These are phyloP conservation scores for Saprolegnia diclina DNA, from an alignment of 352 stramenopile genomes.

Conservation along the genomic window DNA sequence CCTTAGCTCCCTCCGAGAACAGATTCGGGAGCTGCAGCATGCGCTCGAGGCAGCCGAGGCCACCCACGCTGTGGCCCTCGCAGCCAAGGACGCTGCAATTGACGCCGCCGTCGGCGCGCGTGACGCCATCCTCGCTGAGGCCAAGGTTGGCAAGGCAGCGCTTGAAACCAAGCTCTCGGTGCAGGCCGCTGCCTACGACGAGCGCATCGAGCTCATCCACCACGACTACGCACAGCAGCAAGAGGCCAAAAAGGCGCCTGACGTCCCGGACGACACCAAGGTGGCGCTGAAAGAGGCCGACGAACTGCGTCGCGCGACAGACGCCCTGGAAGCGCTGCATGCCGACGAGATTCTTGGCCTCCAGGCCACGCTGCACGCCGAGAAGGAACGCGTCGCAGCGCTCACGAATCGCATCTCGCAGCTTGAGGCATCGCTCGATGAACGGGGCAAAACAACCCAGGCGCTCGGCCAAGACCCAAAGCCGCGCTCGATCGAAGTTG, in stretches of 20 bases:
- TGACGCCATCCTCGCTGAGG: slow-evolving; percentile 15
- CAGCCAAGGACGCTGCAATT: slow-evolving; percentile 29
- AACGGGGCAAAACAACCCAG: neutral
- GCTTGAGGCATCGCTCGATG: neutral
- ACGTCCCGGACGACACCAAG: too few species aligned
- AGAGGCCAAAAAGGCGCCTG: neutral
- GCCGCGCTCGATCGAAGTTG: neutral
- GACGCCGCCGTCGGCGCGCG: slow-evolving; percentile 17
- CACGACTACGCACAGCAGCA: neutral
- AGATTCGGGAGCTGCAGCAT: slow-evolving; percentile 16
- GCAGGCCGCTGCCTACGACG: neutral
- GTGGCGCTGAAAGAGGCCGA: neutral
- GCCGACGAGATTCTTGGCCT: too few species aligned
- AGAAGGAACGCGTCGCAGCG: too few species aligned
- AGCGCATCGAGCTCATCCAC: neutral
- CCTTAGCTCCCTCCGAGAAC: neutral
- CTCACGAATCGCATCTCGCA: neutral
- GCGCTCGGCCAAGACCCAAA: neutral
- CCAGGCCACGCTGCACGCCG: too few species aligned
- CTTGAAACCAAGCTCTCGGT: neutral
- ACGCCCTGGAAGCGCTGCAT: neutral
- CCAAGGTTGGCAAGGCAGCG: neutral
- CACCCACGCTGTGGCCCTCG: slow-evolving; percentile 21
- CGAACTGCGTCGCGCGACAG: neutral
- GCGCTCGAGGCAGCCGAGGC: slow-evolving; percentile 30